Evolutionary conservation across 108 stramenopile species (phyloP).

Genomic region (Nitzschia palea): DNA sequence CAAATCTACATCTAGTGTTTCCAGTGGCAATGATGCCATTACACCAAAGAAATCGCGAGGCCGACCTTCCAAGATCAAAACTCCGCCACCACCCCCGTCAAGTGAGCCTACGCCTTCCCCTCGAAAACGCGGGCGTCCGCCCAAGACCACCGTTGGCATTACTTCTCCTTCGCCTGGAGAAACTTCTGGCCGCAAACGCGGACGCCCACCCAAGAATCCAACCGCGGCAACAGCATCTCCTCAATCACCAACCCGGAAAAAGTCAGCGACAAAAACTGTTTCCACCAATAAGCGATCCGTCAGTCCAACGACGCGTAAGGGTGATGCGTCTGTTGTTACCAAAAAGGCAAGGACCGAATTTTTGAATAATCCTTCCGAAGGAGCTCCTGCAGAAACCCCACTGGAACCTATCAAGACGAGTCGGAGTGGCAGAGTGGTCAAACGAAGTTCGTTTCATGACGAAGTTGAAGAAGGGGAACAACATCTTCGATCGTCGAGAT

Average conservation of each 20-base stretch:
- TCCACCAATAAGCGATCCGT: conserved; percentile 5
- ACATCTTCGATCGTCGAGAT: conserved; percentile 38
- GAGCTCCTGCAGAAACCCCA: background rate
- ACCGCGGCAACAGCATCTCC: background rate
- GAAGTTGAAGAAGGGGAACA: conserved; percentile 67
- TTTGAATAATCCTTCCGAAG: background rate
- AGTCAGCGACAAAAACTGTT: background rate
- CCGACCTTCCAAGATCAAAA: conserved; percentile 30
- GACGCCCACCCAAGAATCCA: conserved; percentile 29
- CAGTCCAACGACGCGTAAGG: background rate
- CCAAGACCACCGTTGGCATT: conserved; percentile 3
- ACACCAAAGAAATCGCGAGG: conserved; percentile 16
- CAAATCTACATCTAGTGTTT: conserved; percentile 2
- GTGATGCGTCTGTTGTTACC: background rate
- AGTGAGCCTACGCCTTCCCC: background rate
- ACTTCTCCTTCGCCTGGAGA: background rate
- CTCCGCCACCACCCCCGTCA: background rate
- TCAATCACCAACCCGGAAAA: background rate
- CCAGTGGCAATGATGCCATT: background rate
- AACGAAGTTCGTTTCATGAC: conserved; percentile 73
- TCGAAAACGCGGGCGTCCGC: conserved; percentile 27
- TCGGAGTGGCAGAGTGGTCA: conserved; percentile 78
- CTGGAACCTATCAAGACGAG: conserved; percentile 40
- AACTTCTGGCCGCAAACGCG: conserved; percentile 20
- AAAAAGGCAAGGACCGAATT: conserved; percentile 11